Conservation (phyloP, 75 land plant genomes). For the Cunninghamia lanceolata region DNA sequence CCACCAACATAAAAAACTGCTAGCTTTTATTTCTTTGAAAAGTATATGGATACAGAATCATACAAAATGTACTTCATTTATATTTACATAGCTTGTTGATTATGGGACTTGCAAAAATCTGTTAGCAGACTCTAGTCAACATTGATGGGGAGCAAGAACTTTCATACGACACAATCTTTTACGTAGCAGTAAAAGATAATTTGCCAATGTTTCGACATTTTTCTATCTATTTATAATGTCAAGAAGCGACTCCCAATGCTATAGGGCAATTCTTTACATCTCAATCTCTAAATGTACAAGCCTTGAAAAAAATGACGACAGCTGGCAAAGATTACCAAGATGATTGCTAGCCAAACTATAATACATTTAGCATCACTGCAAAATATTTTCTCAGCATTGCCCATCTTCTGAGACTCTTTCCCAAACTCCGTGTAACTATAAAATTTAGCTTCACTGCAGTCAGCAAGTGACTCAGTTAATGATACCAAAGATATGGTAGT, state of each 20-base stretch:
- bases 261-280: background rate
- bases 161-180: background rate
- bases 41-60: background rate
- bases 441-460: conserved; percentile 5
- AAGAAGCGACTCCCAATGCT: conserved; percentile 2
- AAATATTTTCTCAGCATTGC: background rate
- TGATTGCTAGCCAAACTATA: background rate
- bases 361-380: conserved; percentile 1
- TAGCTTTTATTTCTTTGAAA: conserved; percentile 7
- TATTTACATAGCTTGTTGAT: conserved; percentile 5
- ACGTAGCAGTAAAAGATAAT: background rate
- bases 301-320: background rate
- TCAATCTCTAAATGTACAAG: background rate
- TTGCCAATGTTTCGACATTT: background rate
- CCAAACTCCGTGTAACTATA: background rate
- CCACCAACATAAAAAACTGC: background rate
- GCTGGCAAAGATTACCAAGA: conserved; percentile 4
- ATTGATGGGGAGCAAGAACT: background rate
- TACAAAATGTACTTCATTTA: background rate
- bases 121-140: background rate
- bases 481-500: background rate
- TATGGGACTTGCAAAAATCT: background rate
- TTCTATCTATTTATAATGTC: background rate
- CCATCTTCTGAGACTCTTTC: conserved; percentile 1
- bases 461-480: background rate